Conservation (phyloP, 2,329 filamentous ascomycete genomes). For the Neofusicoccum parvum region DNA sequence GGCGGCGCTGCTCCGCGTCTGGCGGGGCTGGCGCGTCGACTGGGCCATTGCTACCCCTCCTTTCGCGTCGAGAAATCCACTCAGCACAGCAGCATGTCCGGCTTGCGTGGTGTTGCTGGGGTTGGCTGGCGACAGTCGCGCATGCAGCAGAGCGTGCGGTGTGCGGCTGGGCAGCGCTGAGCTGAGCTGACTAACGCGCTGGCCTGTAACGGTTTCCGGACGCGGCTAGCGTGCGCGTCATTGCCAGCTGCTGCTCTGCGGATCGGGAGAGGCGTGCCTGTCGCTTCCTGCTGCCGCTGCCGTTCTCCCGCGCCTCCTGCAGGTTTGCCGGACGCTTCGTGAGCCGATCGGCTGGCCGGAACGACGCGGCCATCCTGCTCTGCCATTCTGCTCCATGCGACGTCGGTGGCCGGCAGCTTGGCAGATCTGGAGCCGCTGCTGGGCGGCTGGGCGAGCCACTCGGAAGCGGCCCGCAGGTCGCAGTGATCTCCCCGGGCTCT, state of each 20-base stretch:
- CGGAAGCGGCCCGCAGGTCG: slow-evolving; percentile 1
- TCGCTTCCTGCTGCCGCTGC: not conserved
- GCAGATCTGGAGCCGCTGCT: not conserved
- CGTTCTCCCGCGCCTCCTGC: not conserved
- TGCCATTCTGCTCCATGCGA: too few relatives aligned
- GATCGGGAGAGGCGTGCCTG: not conserved
- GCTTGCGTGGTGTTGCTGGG: not conserved
- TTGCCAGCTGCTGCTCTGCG: not conserved
- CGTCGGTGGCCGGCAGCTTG: not conserved
- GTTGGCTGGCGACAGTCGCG: not conserved
- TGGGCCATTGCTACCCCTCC: slow-evolving; percentile 13
- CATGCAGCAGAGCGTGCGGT: not conserved
- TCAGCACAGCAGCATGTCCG: not conserved
- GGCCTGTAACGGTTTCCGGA: not conserved
- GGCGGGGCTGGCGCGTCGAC: slow-evolving; percentile 12
- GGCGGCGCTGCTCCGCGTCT: slow-evolving; percentile 20
- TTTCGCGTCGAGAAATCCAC: not conserved
- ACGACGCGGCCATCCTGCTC: too few relatives aligned
- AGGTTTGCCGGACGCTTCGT: not conserved
- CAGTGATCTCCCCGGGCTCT: not conserved
- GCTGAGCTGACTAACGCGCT: not conserved
- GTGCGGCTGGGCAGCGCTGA: not conserved
- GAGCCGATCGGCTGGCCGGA: too few relatives aligned
- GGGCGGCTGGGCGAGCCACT: not conserved
- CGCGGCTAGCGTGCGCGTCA: not conserved